phyloP scores from a whole-genome alignment of 2,329 filamentous ascomycete species.

The Drechslera avenae region DNA sequence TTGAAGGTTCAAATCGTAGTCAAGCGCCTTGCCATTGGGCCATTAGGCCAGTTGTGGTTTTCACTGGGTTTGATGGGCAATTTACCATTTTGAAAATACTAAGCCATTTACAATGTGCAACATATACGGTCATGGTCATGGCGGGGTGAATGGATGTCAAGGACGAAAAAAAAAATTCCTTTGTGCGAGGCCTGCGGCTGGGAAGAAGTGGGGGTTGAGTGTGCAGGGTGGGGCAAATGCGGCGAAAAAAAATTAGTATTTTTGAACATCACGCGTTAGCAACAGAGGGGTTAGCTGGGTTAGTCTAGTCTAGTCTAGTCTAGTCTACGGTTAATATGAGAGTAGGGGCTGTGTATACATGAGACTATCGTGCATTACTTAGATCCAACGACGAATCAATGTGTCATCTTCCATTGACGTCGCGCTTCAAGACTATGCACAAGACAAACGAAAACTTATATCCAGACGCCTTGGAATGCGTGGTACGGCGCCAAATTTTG shows the following conservation, averaged over 20 bases:
- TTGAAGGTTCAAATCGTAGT: slow-evolving; percentile 53
- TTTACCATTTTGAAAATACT: too few species aligned
- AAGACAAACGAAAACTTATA: not conserved
- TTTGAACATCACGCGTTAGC: too few species aligned
- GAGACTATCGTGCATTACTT: not conserved
- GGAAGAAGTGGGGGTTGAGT: too few species aligned
- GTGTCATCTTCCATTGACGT: not conserved
- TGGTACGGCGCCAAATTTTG: too few species aligned
- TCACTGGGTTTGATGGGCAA: not conserved
- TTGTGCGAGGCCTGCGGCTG: too few species aligned
- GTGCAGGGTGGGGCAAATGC: too few species aligned
- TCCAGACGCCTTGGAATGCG: not conserved
- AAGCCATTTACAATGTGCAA: rapidly evolving
- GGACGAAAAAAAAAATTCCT: too few species aligned
- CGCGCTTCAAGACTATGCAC: not conserved
- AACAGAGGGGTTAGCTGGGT: too few species aligned
- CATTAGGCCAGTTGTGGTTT: slow-evolving; percentile 41
- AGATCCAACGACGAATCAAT: not conserved
- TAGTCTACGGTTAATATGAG: too few species aligned
- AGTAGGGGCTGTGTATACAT: not conserved
- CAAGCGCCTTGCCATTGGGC: slow-evolving; percentile 65
- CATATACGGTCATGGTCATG: not conserved
- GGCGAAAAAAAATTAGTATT: too few species aligned
- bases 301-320: too few species aligned
- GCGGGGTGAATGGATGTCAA: not conserved